phyloP scores from a whole-genome alignment of 495 filamentous ascomycete species.

The Antarctomyces pellizariae region DNA sequence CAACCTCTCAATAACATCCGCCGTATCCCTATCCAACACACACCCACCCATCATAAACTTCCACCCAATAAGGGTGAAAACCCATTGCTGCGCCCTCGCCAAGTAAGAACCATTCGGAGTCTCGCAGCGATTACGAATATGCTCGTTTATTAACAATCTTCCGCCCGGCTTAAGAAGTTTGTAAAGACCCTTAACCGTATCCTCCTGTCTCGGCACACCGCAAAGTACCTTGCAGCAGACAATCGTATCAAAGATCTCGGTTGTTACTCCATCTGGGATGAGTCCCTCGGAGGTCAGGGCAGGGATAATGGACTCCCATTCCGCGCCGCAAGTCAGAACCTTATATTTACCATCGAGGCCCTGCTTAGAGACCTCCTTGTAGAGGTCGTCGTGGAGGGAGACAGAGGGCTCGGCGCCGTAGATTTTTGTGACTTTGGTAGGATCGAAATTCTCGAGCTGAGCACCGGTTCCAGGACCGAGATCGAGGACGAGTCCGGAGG shows the following conservation, averaged over 20 bases:
- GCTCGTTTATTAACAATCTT: constrained; percentile 17
- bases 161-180: constrained; percentile 18
- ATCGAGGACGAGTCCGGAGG: constrained; percentile 15
- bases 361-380: constrained; percentile 8
- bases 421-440: constrained; percentile 8
- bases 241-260: constrained; percentile 15
- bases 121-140: constrained; percentile 15
- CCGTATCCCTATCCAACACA: constrained; percentile 13
- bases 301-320: constrained; percentile 12
- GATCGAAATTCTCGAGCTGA: constrained; percentile 8
- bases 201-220: constrained; percentile 12
- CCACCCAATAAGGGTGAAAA: constrained; percentile 13
- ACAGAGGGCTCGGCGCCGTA: constrained; percentile 18
- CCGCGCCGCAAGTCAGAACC: constrained; percentile 15
- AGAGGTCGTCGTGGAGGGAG: constrained; percentile 13
- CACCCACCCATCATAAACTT: constrained; percentile 15
- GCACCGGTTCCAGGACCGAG: constrained; percentile 17
- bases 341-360: constrained; percentile 15
- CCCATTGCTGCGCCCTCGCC: constrained; percentile 9
- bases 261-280: constrained; percentile 6
- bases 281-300: constrained; percentile 12
- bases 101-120: constrained; percentile 6
- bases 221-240: constrained; percentile 18
- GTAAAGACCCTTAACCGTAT: constrained; percentile 14
- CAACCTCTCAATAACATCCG: neutral